These are phyloP conservation scores for Mycena galopus DNA, from an alignment of 768 basidiomycete genomes.

Conservation along the genomic window DNA sequence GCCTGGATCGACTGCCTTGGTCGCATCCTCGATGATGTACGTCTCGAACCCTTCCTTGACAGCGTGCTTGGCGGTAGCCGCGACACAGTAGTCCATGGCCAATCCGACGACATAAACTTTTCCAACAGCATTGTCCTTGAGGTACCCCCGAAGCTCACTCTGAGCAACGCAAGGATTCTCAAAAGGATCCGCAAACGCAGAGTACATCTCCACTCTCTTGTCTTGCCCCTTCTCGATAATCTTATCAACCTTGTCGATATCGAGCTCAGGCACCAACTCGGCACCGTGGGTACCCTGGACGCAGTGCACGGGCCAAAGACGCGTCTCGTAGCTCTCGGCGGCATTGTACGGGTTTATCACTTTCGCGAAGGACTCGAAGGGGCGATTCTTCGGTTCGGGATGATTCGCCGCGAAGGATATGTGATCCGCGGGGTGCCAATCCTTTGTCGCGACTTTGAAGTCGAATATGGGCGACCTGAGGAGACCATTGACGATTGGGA, in stretches of 20 bases:
- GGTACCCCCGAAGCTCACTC: conserved; percentile 32
- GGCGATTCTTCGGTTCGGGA: conserved; percentile 39
- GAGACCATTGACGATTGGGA: conserved; percentile 61
- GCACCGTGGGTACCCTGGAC: conserved; percentile 66
- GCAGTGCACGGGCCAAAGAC: conserved; percentile 82
- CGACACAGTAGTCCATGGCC: conserved; percentile 79
- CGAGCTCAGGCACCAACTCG: conserved; percentile 61
- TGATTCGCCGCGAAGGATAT: conserved; percentile 69
- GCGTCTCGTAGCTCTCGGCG: conserved; percentile 53
- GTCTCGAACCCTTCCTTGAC: conserved; percentile 52
- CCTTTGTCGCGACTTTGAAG: conserved; percentile 57
- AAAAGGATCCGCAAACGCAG: conserved; percentile 70
- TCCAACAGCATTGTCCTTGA: conserved; percentile 53
- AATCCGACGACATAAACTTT: conserved; percentile 69
- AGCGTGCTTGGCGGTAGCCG: conserved; percentile 59
- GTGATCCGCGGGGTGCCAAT: conserved; percentile 63
- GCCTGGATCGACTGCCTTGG: conserved; percentile 41
- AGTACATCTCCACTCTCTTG: conserved; percentile 72
- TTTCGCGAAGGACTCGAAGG: conserved; percentile 37
- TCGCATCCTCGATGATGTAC: conserved; percentile 40
- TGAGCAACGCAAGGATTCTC: conserved; percentile 35
- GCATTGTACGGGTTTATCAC: conserved; percentile 52
- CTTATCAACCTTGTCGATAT: conserved; percentile 39
- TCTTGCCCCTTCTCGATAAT: conserved; percentile 61
- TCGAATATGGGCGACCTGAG: conserved; percentile 59